Percentiles rank a stretch among this genome's conserved stretches.
Conservation (phyloP, 768 basidiomycete species). For the Hericium coralloides region DNA sequence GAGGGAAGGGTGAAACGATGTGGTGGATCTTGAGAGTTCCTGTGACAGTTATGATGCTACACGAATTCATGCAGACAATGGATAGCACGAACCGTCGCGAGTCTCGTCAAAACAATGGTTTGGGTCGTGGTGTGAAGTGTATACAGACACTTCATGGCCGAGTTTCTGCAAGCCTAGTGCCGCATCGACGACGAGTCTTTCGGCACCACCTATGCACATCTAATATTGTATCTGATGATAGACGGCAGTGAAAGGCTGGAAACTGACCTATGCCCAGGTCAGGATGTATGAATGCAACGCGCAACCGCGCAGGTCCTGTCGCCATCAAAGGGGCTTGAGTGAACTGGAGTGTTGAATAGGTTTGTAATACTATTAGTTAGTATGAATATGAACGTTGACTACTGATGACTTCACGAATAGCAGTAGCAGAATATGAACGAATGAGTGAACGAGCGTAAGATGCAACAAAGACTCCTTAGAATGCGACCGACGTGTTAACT, state of each 20-base stretch:
- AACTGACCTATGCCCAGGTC: constrained; percentile 84
- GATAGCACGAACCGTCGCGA: constrained; percentile 53
- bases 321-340: neutral
- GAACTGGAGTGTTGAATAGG: no score
- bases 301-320: constrained; percentile 18
- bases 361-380: no score
- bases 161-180: constrained; percentile 79
- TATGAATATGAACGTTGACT: no score
- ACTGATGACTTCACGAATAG: no score
- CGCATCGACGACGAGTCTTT: constrained; percentile 91
- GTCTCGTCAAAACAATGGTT: constrained; percentile 92
- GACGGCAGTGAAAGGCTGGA: no score
- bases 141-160: constrained; percentile 82
- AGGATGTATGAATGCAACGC: constrained; percentile 85
- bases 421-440: no score
- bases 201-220: constrained; percentile 70
- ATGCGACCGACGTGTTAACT: no score
- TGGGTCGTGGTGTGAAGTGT: constrained; percentile 88
- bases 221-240: no score
- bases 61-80: neutral
- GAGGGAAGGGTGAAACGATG: constrained; percentile 69
- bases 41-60: constrained; percentile 20
- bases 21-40: constrained; percentile 76
- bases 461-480: no score
- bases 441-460: no score